These are phyloP conservation scores for Teunomyces atbi DNA, from an alignment of 805 yeast genomes.

Conservation along the genomic window DNA sequence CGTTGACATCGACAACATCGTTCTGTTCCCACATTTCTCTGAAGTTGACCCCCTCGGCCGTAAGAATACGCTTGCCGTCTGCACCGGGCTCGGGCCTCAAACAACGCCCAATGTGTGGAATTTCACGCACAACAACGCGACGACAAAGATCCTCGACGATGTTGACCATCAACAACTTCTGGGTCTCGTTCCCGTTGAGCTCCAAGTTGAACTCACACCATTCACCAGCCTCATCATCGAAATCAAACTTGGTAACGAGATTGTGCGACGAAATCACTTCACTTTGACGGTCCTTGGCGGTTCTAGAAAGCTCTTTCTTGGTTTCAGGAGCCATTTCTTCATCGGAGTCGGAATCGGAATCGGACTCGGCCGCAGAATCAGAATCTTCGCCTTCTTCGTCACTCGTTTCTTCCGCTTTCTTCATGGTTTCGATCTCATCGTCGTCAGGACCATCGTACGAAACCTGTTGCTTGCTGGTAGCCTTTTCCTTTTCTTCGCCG, in stretches of 20 bases:
- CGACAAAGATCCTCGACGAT: constrained; percentile 91
- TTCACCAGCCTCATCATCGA: constrained; percentile 82
- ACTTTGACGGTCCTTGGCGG: constrained; percentile 81
- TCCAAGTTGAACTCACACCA: constrained; percentile 93
- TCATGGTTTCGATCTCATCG: constrained; percentile 88
- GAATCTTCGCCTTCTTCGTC: constrained; percentile 53
- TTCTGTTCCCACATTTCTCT: constrained; percentile 98
- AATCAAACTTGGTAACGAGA: constrained; percentile 76
- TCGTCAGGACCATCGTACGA: constrained; percentile 96
- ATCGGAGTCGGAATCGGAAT: constrained; percentile 33
- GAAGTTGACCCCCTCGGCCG: constrained; percentile 98
- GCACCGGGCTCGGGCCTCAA: constrained; percentile 64
- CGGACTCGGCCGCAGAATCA: constrained; percentile 34
- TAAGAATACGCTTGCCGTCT: constrained; percentile 71
- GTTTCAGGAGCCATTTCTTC: constrained; percentile 30
- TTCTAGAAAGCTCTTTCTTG: constrained; percentile 23
- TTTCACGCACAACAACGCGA: constrained; percentile 87
- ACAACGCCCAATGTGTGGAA: constrained; percentile 90
- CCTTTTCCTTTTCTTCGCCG: constrained; percentile 63
- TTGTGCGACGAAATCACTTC: constrained; percentile 74
- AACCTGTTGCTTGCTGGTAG: constrained; percentile 73
- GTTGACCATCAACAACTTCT: constrained; percentile 95
- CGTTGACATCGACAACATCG: constrained; percentile 85
- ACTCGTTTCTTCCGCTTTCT: constrained; percentile 73
- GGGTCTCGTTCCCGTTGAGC: constrained; percentile 71